Base-by-base conservation (phyloP, 1,284 basidiomycete genomes). In the Prillingera fragicola region DNA sequence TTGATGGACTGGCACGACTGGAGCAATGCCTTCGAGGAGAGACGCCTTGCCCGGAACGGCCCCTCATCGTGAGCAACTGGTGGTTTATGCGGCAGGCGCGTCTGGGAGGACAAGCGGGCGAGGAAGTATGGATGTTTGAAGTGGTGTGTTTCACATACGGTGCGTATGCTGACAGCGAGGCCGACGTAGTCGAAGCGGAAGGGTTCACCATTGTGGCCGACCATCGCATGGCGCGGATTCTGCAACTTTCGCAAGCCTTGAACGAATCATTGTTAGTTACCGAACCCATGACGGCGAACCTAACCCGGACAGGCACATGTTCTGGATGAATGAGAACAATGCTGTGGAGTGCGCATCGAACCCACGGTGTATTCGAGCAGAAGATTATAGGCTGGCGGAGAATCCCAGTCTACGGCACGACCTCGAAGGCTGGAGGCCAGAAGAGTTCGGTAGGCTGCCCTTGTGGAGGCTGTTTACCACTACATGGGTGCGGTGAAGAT, bases 291-390 rank as follows among this genome's bases (percentile, higher is more conserved):
- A n/a, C 3, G 1, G 17, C 29, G 24, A 31, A 22, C 25, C 10
- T 15, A 7, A 5, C 3, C 10, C 9, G 17, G 24, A 14, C n/a
- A 41, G 39, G 13, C 45, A 41, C 35, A 36, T 37, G 34, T 38
- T 46, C 18, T 41, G 39, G 39, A 41, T 46, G 34, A 36, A 36
- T 8, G 45, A 46, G 21, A 23, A 23, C 18, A 40, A 26, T 14
- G 27, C 24, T 1, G 23, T 46, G 18, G 45, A 46, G n/a, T 46
- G 45, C 24, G 24, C 36, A 14, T 41, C 40, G 25, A 46, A 38
- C 24, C 39, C 45, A 21, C 45, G 33, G 3, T 46, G 45, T 27
- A 37, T 46, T 14, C 22, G 5, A 6, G 21, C 32, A 3, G 29
- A 31, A 5, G 38, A 46, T 35, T 46, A 41, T 18, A 19, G 23